These are phyloP conservation scores for Colletotrichum shisoi DNA, from an alignment of 2,329 filamentous ascomycete species.

Conservation along the genomic window DNA sequence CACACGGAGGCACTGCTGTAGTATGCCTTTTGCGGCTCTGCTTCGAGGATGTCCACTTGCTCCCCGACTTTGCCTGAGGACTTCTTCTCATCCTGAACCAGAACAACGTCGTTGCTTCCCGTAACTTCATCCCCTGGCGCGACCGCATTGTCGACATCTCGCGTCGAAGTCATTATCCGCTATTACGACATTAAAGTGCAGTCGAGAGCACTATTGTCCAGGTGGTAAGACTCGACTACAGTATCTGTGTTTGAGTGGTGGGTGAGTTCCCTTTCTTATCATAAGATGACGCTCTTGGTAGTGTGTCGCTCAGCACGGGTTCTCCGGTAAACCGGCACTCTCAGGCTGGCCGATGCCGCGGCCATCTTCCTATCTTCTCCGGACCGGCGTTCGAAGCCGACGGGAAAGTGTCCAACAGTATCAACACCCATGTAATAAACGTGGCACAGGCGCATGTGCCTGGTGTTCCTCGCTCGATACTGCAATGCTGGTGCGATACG, in stretches of 20 bases:
- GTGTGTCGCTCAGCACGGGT: not conserved
- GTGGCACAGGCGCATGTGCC: not conserved
- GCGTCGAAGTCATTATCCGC: not conserved
- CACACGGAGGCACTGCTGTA: constrained; percentile 54
- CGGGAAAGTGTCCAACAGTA: constrained; percentile 20
- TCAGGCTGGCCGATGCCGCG: not conserved
- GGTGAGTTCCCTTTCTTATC: constrained; percentile 6
- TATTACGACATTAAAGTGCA: too few relatives aligned
- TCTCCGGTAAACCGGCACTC: not conserved
- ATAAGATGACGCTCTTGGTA: not conserved
- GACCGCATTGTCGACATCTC: not conserved
- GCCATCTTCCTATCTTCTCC: constrained; percentile 25
- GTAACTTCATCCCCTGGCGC: too few relatives aligned
- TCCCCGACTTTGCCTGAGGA: not conserved
- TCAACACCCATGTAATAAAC: constrained; percentile 27
- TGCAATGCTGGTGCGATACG: constrained; percentile 12
- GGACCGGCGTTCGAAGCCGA: constrained; percentile 23
- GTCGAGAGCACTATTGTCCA: too few relatives aligned
- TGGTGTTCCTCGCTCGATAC: constrained; percentile 3
- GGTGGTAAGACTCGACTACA: not conserved
- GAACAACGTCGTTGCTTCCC: not conserved
- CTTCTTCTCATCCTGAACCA: not conserved
- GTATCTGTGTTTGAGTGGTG: too few relatives aligned
- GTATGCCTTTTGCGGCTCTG: constrained; percentile 42
- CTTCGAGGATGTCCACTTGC: constrained; percentile 9